These are phyloP conservation scores for Metschnikowia cerradonensis DNA, from an alignment of 805 yeast species.

Conservation along the genomic window DNA sequence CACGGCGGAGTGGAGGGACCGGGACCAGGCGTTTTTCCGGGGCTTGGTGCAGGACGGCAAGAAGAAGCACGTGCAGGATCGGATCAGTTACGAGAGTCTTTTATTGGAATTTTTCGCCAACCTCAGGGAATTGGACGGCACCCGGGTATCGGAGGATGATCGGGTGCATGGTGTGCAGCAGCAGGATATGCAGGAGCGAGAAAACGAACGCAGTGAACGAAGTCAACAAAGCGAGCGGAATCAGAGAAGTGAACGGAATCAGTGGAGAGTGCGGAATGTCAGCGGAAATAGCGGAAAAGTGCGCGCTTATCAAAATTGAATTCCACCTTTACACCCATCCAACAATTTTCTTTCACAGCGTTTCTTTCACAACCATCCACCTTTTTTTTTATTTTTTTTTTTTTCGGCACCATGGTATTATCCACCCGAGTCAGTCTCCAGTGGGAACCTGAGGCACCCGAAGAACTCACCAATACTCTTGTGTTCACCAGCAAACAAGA, in stretches of 20 bases:
- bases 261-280: not conserved
- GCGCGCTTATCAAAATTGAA: no score
- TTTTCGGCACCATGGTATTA: constrained; percentile 21
- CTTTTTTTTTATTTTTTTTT: no score
- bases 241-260: not conserved
- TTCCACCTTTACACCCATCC: not conserved
- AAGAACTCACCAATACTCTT: constrained; percentile 46
- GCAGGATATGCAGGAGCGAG: not conserved
- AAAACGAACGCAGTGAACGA: no score
- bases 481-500: constrained; percentile 43
- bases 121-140: constrained; percentile 37
- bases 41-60: constrained; percentile 20
- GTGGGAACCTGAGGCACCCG: constrained; percentile 43
- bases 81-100: constrained; percentile 33
- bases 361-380: no score
- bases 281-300: no score
- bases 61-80: constrained; percentile 18
- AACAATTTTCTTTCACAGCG: no score
- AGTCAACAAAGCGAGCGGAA: not conserved
- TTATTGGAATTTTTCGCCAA: constrained; percentile 31
- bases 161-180: constrained; percentile 1
- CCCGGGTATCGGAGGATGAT: constrained; percentile 13
- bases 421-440: constrained; percentile 50
- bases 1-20: constrained; percentile 36
- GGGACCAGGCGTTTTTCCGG: constrained; percentile 31